Conservation (phyloP, 2,329 filamentous ascomycete species). For the Nemania bipapillata region DNA sequence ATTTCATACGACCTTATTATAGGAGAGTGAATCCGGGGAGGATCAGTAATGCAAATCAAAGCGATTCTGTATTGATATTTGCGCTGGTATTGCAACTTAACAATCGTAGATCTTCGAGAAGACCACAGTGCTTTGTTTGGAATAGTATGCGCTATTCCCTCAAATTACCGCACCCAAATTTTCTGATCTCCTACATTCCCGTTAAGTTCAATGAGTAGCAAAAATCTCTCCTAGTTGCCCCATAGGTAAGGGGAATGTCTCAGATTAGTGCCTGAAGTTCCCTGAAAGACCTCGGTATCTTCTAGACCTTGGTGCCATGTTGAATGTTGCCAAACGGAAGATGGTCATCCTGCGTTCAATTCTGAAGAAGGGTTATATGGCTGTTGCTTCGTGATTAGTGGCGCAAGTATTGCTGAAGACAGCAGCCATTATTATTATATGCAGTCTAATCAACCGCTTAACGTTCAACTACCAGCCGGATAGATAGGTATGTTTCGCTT, state of each 20-base stretch:
- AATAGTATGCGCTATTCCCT: constrained; percentile 20
- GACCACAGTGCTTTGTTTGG: constrained; percentile 6
- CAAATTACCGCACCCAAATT: constrained; percentile 34
- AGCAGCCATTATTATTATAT: constrained; percentile 4
- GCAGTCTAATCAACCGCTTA: neutral
- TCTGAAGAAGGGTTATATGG: constrained; percentile 3
- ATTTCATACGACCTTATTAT: neutral
- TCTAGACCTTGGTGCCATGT: constrained; percentile 19
- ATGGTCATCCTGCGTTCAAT: constrained; percentile 15
- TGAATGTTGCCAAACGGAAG: constrained; percentile 23
- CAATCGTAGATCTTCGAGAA: constrained; percentile 20
- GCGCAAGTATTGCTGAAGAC: constrained; percentile 2
- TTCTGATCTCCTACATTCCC: constrained; percentile 33
- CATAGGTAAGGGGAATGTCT: constrained; percentile 9
- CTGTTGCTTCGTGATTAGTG: neutral
- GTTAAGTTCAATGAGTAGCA: constrained; percentile 33
- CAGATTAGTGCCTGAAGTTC: constrained; percentile 25
- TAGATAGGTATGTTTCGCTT: constrained; percentile 19
- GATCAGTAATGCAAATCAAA: constrained; percentile 26
- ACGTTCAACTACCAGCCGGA: neutral
- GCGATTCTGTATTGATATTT: constrained; percentile 34
- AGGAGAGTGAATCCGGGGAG: neutral
- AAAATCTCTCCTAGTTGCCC: constrained; percentile 31
- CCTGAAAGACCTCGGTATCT: constrained; percentile 24
- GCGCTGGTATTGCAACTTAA: constrained; percentile 19